phyloP scores from a whole-genome alignment of 495 filamentous ascomycete species.

The Aspergillus nidulans region DNA sequence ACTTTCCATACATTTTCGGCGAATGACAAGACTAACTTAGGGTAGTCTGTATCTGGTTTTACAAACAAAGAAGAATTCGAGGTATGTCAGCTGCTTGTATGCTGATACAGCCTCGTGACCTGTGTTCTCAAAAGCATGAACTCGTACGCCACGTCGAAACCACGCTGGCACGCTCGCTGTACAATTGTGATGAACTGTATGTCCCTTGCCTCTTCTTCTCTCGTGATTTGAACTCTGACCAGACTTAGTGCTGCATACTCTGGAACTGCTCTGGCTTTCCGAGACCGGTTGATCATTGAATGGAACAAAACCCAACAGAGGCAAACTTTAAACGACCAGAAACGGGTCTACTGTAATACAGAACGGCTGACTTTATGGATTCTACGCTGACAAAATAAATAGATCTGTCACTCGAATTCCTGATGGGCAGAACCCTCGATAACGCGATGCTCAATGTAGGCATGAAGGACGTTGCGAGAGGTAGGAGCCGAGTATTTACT shows the following conservation, averaged over 20 bases:
- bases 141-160: slow-evolving; percentile 94
- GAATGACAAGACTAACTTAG: neutral
- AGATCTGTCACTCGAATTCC: slow-evolving; percentile 90
- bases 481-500: slow-evolving; percentile 33
- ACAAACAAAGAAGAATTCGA: slow-evolving; percentile 69
- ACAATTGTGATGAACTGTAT: slow-evolving; percentile 90
- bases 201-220: slow-evolving; percentile 12
- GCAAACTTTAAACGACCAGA: slow-evolving; percentile 84
- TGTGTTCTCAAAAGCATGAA: slow-evolving; percentile 52
- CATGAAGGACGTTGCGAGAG: slow-evolving; percentile 76
- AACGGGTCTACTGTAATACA: slow-evolving; percentile 78
- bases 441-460: slow-evolving; percentile 98
- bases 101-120: neutral
- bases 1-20: neutral
- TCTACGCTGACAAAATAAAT: slow-evolving; percentile 10
- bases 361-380: neutral
- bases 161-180: slow-evolving; percentile 90
- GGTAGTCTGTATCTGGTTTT: slow-evolving; percentile 63
- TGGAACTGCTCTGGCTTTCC: slow-evolving; percentile 83
- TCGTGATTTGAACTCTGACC: neutral
- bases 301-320: slow-evolving; percentile 98
- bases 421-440: slow-evolving; percentile 94
- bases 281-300: slow-evolving; percentile 87
- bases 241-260: slow-evolving; percentile 72
- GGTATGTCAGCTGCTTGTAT: slow-evolving; percentile 29